Conservation (phyloP, 306 rosid species). For the Oemleria cerasiformis region DNA sequence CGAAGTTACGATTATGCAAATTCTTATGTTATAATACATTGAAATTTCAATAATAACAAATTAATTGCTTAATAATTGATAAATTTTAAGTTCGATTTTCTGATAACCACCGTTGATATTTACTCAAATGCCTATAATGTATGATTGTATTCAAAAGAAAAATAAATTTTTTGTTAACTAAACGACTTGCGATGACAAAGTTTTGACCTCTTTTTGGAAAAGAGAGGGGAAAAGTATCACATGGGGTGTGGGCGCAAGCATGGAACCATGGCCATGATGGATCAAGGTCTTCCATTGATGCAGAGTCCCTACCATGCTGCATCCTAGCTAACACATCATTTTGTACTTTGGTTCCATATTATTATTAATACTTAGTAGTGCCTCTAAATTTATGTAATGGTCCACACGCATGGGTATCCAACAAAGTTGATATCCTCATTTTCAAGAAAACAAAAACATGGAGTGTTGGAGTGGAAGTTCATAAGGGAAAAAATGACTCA, state of each 20-base stretch:
- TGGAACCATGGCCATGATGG: constrained; percentile 31
- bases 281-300: constrained; percentile 15
- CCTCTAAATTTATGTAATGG: constrained; percentile 24
- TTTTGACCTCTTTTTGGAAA: neutral
- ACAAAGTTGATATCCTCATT: constrained; percentile 5
- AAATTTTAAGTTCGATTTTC: no score
- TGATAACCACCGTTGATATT: no score
- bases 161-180: neutral
- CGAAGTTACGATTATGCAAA: no score
- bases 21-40: no score
- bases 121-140: neutral
- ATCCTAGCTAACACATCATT: constrained; percentile 12
- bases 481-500: neutral
- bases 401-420: constrained; percentile 30
- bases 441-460: neutral
- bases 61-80: no score
- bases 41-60: no score
- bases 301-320: constrained; percentile 17
- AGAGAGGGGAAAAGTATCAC: constrained; percentile 18
- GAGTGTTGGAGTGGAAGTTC: no score
- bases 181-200: neutral
- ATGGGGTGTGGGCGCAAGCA: constrained; percentile 29
- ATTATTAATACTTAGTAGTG: constrained; percentile 1
- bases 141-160: neutral
- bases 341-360: constrained; percentile 24